Percentiles rank a stretch among this genome's conserved stretches.
Evolutionary conservation across 306 rosid genomes (phyloP).

Genomic region (Cicer judaicum): DNA sequence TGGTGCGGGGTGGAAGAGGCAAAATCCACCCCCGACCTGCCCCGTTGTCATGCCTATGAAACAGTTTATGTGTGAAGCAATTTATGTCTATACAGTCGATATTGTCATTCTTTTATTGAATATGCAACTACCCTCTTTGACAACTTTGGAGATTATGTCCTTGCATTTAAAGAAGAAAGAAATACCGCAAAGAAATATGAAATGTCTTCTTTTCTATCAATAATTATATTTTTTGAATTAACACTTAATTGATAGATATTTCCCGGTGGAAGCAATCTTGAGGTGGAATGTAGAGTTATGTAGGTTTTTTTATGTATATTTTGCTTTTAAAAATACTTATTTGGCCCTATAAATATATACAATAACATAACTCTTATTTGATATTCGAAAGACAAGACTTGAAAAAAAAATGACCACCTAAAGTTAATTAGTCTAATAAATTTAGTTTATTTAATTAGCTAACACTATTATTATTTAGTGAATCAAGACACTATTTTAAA

Average conservation of each 20-base stretch:
- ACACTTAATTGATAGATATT: slow-evolving; percentile 75
- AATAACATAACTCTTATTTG: no score
- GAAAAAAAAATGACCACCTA: no score
- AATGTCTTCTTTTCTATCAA: slow-evolving; percentile 76
- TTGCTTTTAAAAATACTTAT: not conserved
- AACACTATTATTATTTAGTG: no score
- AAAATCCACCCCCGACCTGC: no score
- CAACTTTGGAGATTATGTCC: slow-evolving; percentile 84
- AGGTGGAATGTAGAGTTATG: slow-evolving; percentile 52
- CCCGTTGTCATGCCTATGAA: no score
- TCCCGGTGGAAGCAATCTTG: slow-evolving; percentile 80
- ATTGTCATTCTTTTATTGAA: slow-evolving; percentile 9
- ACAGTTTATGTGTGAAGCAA: no score
- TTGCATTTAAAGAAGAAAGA: slow-evolving; percentile 58
- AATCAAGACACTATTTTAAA: no score
- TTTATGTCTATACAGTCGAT: not conserved
- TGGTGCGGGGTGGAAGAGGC: no score
- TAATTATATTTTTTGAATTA: slow-evolving; percentile 76
- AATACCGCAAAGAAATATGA: slow-evolving; percentile 89
- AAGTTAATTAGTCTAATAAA: no score
- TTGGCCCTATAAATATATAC: not conserved
- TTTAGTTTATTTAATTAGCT: no score
- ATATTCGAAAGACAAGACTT: no score
- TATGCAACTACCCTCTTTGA: slow-evolving; percentile 71
- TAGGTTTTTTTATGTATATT: not conserved